These are phyloP conservation scores for Neurospora tetrasperma DNA, from an alignment of 495 filamentous ascomycete genomes.

Conservation along the genomic window DNA sequence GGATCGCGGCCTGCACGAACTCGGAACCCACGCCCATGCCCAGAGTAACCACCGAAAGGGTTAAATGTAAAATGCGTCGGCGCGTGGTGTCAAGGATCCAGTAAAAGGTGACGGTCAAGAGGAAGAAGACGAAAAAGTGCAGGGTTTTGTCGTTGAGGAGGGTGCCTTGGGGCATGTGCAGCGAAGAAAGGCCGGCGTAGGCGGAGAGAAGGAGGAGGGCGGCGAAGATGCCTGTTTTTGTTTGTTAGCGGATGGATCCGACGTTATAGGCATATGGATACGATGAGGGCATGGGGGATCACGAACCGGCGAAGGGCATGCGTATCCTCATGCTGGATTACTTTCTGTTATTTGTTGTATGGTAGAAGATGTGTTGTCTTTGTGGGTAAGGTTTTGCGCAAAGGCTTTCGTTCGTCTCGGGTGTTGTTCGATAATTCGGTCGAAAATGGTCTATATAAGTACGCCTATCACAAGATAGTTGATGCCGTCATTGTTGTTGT, in stretches of 20 bases:
- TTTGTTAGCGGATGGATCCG: not conserved
- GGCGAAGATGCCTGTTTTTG: slow-evolving; percentile 56
- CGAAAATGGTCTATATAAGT: not conserved
- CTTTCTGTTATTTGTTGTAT: not conserved
- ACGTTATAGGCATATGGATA: not conserved
- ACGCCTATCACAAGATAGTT: not conserved
- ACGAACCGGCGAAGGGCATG: slow-evolving; percentile 61
- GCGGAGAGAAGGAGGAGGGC: slow-evolving; percentile 63
- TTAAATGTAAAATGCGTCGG: slow-evolving; percentile 72
- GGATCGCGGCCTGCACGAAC: slow-evolving; percentile 68
- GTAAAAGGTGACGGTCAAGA: slow-evolving; percentile 83
- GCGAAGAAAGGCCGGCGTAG: slow-evolving; percentile 64
- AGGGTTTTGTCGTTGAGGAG: slow-evolving; percentile 77
- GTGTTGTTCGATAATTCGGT: not conserved
- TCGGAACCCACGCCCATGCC: slow-evolving; percentile 75
- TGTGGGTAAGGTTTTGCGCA: not conserved
- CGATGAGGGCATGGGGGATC: not conserved
- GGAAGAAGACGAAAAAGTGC: slow-evolving; percentile 82
- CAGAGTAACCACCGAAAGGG: slow-evolving; percentile 67
- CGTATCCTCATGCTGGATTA: slow-evolving; percentile 53
- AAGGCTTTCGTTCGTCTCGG: not conserved
- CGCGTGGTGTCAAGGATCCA: slow-evolving; percentile 91
- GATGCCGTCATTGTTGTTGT: not conserved
- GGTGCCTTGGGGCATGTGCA: slow-evolving; percentile 40
- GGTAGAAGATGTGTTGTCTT: not conserved